Base-by-base conservation (phyloP, 2,329 filamentous ascomycete genomes). In the Exserohilum turcica region DNA sequence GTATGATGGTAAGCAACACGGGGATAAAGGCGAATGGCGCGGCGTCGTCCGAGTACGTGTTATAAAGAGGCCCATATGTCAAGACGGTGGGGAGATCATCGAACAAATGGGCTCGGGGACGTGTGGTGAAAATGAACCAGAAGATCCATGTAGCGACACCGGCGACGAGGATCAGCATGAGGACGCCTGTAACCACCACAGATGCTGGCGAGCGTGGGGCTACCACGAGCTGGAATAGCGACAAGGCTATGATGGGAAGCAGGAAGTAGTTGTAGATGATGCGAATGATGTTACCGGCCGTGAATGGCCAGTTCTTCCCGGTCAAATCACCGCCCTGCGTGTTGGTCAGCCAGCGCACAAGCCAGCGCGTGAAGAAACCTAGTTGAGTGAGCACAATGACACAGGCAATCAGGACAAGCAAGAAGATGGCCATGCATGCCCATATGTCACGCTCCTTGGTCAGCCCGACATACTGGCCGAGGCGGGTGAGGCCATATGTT, bases 11-110 rank as follows among this genome's bases (percentile, higher is more conserved):
- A 54, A 97, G 80, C 29, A 95, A 79, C 13, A 96, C 86, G 1
- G 93, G 92, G 16, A 97, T 86, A 36, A 96, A 82, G 6, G 93
- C 92, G 74, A 96, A 99, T 0, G 91, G 87, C 6, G 93, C 91
- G 0, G 92, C 91, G 71, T 93, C 90, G 72, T 99, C 94, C 19
- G 90, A 94, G 73, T 96, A 97, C 0, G 94, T 99, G 76, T 99
- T 99, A 70, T 99, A 99, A 6, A 99, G 80, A 5, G 94, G 91
- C 0, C 94, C 94, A 65, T 96, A 97, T 1, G 91, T 82, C 2
- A 99, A 81, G 7, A 97, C 86, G 0, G 91, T 97, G 6, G 91
- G 86, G 43, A 99, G 81, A 67, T 97, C 92, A 74, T 99, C 94
- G 72, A 97, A 99, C 8, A 99, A 81, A 61, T 91, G 89, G 1